Evolutionary conservation across 768 basidiomycete species (phyloP), one percentile per base, ranked within the genome.

Genomic region (Calocybe cyanea): DNA sequence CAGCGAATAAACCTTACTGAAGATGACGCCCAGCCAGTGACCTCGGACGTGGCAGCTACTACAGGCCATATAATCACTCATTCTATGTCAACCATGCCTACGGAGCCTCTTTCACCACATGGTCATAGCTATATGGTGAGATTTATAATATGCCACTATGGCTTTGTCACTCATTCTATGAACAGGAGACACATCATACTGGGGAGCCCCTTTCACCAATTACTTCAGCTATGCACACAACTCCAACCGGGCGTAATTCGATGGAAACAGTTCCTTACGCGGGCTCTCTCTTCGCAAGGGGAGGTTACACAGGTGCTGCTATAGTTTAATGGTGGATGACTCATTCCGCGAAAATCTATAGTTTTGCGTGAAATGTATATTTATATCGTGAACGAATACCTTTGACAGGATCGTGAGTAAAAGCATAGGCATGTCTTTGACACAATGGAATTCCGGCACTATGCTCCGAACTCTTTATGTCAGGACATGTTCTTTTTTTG

Each of bases 251-350:
- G n/a, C 58, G 62, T 20, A 51, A 53, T 34, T 68, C 66, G 1
- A 41, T 65, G 46, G 68, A 69, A 32, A 68, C 63, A 24, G 44
- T 60, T 45, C 49, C 41, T 17, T 58, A 48, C 35, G 50, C 30
- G 41, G 55, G 38, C 21, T 58, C 43, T 30, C 57, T 45, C 41
- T 23, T 56, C 31, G 47, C 60, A 3, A 54, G 57, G 9, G 48
- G 45, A 11, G 57, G 61, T 10, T 69, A 65, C 42, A 58, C 56
- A 30, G 65, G 63, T 25, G 63, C 58, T 28, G 55, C 66, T 14
- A 67, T 68, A 43, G 48, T 68, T 41, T 68, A 45, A 63, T 40
- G 25, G n/a, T n/a, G n/a, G n/a, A n/a, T n/a, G n/a, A n/a, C n/a
- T n/a, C n/a, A n/a, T n/a, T n/a, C 25, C 25, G 25, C 11, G 5